Percentiles rank a stretch among this genome's conserved stretches.
Conservation (phyloP, 371 early-diverging fungal species). For the Mortierella sp. region DNA sequence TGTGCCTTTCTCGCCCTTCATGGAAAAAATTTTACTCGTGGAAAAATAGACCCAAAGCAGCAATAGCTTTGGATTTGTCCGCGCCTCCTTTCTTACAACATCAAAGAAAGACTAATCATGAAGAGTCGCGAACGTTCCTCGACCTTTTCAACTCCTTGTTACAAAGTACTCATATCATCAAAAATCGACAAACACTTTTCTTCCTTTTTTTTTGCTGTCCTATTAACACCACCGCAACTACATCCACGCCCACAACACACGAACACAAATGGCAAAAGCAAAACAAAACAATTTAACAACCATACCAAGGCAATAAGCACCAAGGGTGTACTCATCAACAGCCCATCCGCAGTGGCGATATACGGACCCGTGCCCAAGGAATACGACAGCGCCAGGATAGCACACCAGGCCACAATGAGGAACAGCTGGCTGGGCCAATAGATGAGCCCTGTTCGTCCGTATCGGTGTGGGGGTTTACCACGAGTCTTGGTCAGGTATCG, state of each 20-base stretch:
- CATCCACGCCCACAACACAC: neutral
- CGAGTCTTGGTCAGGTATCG: conserved; percentile 2
- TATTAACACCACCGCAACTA: neutral
- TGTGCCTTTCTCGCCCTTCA: neutral
- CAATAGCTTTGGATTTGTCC: too few species aligned
- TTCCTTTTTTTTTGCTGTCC: neutral
- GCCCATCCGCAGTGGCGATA: conserved; percentile 29
- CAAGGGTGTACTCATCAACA: conserved; percentile 22
- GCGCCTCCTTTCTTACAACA: neutral
- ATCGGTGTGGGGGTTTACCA: conserved; percentile 20
- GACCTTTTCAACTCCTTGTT: neutral
- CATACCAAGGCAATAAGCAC: conserved; percentile 29
- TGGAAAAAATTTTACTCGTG: neutral
- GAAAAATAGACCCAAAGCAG: neutral
- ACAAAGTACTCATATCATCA: neutral
- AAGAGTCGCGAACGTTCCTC: neutral
- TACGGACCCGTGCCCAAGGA: conserved; percentile 31
- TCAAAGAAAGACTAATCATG: neutral
- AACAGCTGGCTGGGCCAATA: conserved; percentile 47
- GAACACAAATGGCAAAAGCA: neutral
- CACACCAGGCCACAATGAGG: conserved; percentile 10
- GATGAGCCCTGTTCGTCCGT: conserved; percentile 45
- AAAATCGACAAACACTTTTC: neutral
- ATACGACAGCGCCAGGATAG: conserved; percentile 26
- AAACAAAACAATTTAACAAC: neutral